Percentiles rank a stretch among this genome's conserved stretches.
phyloP scores from a whole-genome alignment of 2,329 filamentous ascomycete genomes.

The Kalmusia sp. region DNA sequence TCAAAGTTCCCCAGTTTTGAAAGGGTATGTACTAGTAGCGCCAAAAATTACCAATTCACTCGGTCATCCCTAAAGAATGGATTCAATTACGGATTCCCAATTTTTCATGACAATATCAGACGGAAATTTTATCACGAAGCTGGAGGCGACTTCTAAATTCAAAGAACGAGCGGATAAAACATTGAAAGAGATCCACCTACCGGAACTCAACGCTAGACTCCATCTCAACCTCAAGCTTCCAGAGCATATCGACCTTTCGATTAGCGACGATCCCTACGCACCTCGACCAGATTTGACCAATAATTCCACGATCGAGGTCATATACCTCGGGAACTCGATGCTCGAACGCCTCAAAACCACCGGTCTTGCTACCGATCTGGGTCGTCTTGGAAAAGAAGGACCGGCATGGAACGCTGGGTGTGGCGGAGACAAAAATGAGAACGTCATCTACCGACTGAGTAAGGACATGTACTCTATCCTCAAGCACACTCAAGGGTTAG shows the following conservation, averaged over 20 bases:
- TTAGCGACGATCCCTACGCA: constrained; percentile 8
- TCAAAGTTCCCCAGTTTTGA: no score
- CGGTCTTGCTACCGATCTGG: constrained; percentile 12
- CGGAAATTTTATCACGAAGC: background rate
- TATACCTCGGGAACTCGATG: constrained; percentile 27
- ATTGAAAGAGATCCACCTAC: background rate
- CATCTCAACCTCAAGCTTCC: background rate
- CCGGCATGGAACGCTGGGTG: constrained; percentile 19
- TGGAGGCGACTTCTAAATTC: background rate
- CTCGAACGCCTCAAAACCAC: constrained; percentile 26
- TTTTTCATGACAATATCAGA: no score
- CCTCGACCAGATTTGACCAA: constrained; percentile 13
- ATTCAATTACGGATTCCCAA: no score
- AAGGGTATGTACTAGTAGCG: no score
- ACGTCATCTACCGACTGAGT: constrained; percentile 11
- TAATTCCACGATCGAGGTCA: constrained; percentile 6
- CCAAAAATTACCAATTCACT: no score
- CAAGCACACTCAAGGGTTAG: background rate
- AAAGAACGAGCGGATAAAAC: background rate
- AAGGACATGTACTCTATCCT: constrained; percentile 11
- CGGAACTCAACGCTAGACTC: background rate
- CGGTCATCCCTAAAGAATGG: no score
- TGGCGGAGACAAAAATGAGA: constrained; percentile 22
- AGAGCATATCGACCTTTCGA: background rate
- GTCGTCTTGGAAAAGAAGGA: background rate